Percentiles rank a stretch among this genome's conserved stretches.
These are phyloP conservation scores for Exophiala calicioides DNA, from an alignment of 2,329 filamentous ascomycete species.

Conservation along the genomic window DNA sequence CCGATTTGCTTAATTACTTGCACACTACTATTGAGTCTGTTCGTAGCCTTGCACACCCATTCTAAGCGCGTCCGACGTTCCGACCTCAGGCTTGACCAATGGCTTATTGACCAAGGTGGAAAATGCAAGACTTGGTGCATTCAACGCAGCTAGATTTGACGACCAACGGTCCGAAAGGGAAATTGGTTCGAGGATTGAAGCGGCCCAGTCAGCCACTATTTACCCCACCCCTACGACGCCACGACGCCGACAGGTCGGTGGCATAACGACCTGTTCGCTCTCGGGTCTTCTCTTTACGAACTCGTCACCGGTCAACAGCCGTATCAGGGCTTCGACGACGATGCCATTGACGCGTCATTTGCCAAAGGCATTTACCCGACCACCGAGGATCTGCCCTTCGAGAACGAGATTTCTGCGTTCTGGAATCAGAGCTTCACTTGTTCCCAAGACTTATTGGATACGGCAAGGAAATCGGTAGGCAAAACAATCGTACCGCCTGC, in stretches of 20 bases:
- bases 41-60: no score
- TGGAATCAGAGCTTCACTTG: constrained; percentile 5
- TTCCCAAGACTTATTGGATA: no score
- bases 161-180: constrained; percentile 3
- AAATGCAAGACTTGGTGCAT: not conserved
- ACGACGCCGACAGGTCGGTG: constrained; percentile 2
- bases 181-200: not conserved
- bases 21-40: no score
- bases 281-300: constrained; percentile 10
- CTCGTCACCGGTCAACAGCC: constrained; percentile 5
- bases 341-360: not conserved
- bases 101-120: constrained; percentile 1
- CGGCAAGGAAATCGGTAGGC: no score
- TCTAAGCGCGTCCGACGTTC: no score
- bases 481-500: no score
- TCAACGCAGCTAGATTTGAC: constrained; percentile 7
- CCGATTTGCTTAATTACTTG: no score
- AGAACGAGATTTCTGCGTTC: not conserved
- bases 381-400: constrained; percentile 1
- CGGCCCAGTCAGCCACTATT: constrained; percentile 3
- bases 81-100: constrained; percentile 6
- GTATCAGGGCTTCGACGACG: not conserved
- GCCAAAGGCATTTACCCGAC: constrained; percentile 2
- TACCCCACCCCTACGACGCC: constrained; percentile 2
- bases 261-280: constrained; percentile 3